Evolutionary conservation across 108 stramenopile genomes (phyloP), one percentile per base, ranked within the genome.

Genomic region (Cyclostephanos tholiformis): DNA sequence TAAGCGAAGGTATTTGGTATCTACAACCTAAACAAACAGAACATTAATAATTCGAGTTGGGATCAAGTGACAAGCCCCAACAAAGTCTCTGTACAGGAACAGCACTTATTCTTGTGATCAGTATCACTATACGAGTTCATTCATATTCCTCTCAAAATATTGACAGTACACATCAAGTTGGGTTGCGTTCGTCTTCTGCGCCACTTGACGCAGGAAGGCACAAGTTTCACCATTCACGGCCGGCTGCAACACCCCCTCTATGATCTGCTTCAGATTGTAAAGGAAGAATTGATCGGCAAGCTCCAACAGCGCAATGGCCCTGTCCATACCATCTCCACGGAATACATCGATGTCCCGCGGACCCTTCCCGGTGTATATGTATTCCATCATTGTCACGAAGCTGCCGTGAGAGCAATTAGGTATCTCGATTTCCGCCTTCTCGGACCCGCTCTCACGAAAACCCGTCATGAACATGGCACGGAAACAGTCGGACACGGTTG

Each of bases 261-360:
- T 92, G 25, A 88, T 75, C 76, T 95, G 88, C 59, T 97, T 98
- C 65, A 98, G 75, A 75, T 95, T 82, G 72, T 97, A 93, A 74
- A 98, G 74, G 65, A 95, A 93, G 86, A 92, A 97, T 66, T 95
- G 90, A 74, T 98, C 96, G 1, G 96, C 88, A n/a, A 98, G 69
- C 59, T 91, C 95, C 63, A 98, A 61, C 41, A 96, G 77, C 13
- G 94, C 91, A 39, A 94, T 79, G 32, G 86, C 73, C 36, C 80
- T 77, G 61, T 74, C 82, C 57, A 93, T 63, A 12, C 74, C 69
- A 35, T 67, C 63, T 23, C 66, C 69, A 20, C 27, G 49, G 65
- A 72, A 68, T 14, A 80, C 63, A 55, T 86, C 85, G 26, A 87
- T 63, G n/a, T 82, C 79, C 17, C 89, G 87, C 7, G 72, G 59